Evolutionary conservation across 2,329 filamentous ascomycete genomes (phyloP).

Genomic region (Aspergillus fumigatiaffinis): DNA sequence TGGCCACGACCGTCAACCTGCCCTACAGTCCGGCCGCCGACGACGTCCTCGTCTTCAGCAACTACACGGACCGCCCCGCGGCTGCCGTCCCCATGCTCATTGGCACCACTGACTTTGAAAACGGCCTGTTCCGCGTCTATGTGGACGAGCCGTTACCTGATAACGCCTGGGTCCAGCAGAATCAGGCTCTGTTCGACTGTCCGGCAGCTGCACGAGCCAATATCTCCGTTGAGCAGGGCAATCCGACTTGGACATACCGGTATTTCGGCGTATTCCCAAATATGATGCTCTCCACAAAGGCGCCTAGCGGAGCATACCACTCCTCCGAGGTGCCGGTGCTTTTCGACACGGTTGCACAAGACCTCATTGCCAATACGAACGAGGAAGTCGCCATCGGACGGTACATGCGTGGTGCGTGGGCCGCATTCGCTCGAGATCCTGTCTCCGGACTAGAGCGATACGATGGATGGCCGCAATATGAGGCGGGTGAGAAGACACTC

Average conservation of each 20-base stretch:
- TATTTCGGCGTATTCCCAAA: too few relatives aligned
- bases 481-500: background rate
- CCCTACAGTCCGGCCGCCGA: too few relatives aligned
- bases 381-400: background rate
- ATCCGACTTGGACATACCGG: too few relatives aligned
- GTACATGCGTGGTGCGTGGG: background rate
- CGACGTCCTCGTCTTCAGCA: background rate
- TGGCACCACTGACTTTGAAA: background rate
- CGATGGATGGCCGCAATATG: background rate
- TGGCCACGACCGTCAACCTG: too few relatives aligned
- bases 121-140: background rate
- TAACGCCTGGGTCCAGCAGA: background rate
- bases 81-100: background rate
- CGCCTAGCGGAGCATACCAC: background rate
- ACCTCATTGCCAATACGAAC: background rate
- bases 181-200: background rate
- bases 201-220: background rate
- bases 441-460: background rate
- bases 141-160: background rate
- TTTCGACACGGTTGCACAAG: background rate
- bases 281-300: background rate
- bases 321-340: background rate
- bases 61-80: background rate
- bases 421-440: background rate
- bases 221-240: too few relatives aligned